These are phyloP conservation scores for Ramularia endophylla DNA, from an alignment of 2,329 filamentous ascomycete genomes.

Conservation along the genomic window DNA sequence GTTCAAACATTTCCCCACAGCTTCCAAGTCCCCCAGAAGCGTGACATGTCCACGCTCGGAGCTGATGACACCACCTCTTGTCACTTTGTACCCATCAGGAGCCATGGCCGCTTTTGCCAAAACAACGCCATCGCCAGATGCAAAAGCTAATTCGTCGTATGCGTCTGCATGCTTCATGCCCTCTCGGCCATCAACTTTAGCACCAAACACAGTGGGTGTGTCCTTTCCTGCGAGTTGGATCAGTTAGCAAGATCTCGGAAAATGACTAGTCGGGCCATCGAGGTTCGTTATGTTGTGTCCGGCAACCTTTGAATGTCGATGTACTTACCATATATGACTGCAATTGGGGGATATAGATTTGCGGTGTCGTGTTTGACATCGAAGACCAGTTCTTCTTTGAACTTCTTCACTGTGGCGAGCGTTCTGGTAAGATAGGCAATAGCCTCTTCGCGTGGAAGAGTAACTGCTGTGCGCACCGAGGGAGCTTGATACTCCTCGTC, in stretches of 20 bases:
- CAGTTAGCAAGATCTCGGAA: too few relatives aligned
- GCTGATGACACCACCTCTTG: constrained; percentile 66
- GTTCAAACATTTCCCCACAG: constrained; percentile 66
- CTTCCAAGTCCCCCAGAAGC: constrained; percentile 76
- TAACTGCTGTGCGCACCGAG: constrained; percentile 37
- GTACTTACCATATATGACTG: constrained; percentile 65
- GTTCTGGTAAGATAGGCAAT: constrained; percentile 68
- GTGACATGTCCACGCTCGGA: constrained; percentile 85
- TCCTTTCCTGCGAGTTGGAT: constrained; percentile 47
- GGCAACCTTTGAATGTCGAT: too few relatives aligned
- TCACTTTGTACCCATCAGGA: constrained; percentile 69
- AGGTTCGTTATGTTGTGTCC: too few relatives aligned
- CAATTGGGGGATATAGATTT: constrained; percentile 77
- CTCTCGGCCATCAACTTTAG: constrained; percentile 65
- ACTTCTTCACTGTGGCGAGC: constrained; percentile 62
- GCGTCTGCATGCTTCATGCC: constrained; percentile 69
- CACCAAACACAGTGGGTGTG: constrained; percentile 78
- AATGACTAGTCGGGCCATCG: too few relatives aligned
- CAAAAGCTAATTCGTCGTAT: constrained; percentile 83
- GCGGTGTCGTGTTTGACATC: constrained; percentile 50
- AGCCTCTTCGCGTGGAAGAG: constrained; percentile 50
- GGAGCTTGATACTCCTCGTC: constrained; percentile 10
- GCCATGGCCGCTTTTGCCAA: constrained; percentile 80
- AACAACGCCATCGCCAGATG: constrained; percentile 82
- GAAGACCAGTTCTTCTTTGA: constrained; percentile 69